Evolutionary conservation across 1,284 basidiomycete species (phyloP).

Genomic region (Heterobasidion annosum): DNA sequence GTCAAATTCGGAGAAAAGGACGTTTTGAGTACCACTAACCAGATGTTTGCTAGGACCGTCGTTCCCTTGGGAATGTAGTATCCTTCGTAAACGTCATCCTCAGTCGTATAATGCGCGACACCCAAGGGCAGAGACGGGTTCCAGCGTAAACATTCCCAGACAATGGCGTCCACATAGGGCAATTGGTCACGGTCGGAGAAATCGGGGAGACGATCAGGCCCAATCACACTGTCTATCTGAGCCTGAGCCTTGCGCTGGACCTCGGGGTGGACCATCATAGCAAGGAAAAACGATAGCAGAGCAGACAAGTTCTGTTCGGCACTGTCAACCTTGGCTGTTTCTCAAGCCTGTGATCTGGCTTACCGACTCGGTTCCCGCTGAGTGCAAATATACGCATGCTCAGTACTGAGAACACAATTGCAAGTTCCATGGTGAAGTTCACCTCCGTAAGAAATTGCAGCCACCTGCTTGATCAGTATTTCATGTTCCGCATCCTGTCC

Average conservation of each 20-base stretch:
- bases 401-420: not conserved
- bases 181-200: constrained; percentile 24
- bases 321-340: constrained; percentile 3
- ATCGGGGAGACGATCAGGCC: constrained; percentile 23
- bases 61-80: constrained; percentile 24
- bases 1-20: not conserved
- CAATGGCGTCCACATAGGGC: constrained; percentile 29
- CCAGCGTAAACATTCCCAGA: constrained; percentile 32
- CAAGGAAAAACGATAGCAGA: constrained; percentile 22
- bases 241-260: constrained; percentile 26
- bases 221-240: constrained; percentile 30
- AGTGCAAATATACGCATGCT: not conserved
- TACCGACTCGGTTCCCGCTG: not conserved
- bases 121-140: constrained; percentile 16
- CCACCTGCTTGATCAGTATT: not conserved
- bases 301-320: constrained; percentile 18
- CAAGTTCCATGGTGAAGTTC: not conserved
- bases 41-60: constrained; percentile 18
- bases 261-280: constrained; percentile 28
- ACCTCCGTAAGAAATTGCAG: not conserved
- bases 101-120: not conserved
- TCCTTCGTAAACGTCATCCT: constrained; percentile 23
- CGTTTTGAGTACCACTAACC: not conserved
- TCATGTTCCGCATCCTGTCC: not conserved
- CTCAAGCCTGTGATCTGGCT: not conserved